A percentile compares a stretch with the other conserved stretches of the same genome.
phyloP scores from a whole-genome alignment of 352 stramenopile species.

The Phytopythium helicoides region DNA sequence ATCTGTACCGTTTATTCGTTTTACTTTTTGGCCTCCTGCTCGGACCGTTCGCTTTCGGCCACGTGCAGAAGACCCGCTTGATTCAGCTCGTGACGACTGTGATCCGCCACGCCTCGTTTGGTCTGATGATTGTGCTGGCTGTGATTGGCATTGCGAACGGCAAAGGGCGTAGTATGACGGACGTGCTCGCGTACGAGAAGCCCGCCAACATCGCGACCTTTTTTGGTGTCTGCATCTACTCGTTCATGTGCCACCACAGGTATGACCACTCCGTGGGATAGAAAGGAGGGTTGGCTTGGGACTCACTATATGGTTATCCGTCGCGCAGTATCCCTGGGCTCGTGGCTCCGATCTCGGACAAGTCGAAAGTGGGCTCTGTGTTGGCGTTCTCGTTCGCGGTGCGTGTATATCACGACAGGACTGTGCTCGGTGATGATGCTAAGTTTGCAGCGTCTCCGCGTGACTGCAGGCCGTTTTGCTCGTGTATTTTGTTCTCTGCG shows the following conservation, averaged over 20 bases:
- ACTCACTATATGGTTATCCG: slow-evolving; percentile 1
- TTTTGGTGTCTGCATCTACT: slow-evolving; percentile 89
- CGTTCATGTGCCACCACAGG: slow-evolving; percentile 91
- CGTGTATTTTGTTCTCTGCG: slow-evolving; percentile 80
- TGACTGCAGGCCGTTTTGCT: slow-evolving; percentile 57
- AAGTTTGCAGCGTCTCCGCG: neutral
- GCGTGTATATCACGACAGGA: slow-evolving; percentile 8
- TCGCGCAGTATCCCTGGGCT: slow-evolving; percentile 68
- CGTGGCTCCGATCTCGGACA: slow-evolving; percentile 80
- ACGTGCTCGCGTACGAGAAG: slow-evolving; percentile 76
- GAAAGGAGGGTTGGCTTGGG: neutral
- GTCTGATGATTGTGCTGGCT: slow-evolving; percentile 80
- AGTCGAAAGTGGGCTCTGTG: slow-evolving; percentile 63
- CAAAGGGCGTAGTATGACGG: slow-evolving; percentile 50
- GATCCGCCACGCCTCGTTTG: slow-evolving; percentile 83
- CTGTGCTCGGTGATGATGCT: neutral
- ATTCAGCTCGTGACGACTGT: slow-evolving; percentile 79
- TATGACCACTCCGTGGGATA: slow-evolving; percentile 7
- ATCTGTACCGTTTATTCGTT: slow-evolving; percentile 84
- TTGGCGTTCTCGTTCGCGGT: slow-evolving; percentile 70
- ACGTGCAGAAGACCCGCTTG: slow-evolving; percentile 81
- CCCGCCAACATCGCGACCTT: slow-evolving; percentile 72
- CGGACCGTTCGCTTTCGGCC: slow-evolving; percentile 72
- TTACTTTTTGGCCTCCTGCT: slow-evolving; percentile 70
- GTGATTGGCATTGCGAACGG: slow-evolving; percentile 64